Percentiles rank a stretch among this genome's conserved stretches.
Evolutionary conservation across 441 rosid species (phyloP).

Genomic region (Geranium incanum): DNA sequence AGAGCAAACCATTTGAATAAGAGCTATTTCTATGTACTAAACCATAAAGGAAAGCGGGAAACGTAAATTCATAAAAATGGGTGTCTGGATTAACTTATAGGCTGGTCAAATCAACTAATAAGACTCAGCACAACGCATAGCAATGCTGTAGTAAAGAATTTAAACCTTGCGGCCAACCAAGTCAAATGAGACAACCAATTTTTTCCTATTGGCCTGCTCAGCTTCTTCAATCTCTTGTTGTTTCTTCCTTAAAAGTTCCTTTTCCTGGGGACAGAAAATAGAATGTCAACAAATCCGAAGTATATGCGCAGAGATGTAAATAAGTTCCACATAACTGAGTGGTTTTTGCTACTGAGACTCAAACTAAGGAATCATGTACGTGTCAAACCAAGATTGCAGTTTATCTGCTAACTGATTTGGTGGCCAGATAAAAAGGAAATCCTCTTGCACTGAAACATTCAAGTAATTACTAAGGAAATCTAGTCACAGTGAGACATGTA

Average conservation of each 20-base stretch:
- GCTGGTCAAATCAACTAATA: not conserved
- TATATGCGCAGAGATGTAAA: conserved; percentile 12
- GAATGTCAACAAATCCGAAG: conserved; percentile 8
- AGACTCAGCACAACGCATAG: not conserved
- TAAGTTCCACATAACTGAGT: not conserved
- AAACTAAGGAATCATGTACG: not conserved
- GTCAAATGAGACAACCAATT: conserved; percentile 84
- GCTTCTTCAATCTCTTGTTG: conserved; percentile 74
- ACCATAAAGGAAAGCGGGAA: too few relatives aligned
- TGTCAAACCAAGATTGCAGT: not conserved
- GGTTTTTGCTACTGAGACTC: not conserved
- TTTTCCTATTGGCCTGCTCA: conserved; percentile 56
- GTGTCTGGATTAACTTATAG: not conserved
- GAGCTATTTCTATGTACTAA: not conserved
- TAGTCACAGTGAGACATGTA: not conserved
- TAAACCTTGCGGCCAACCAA: conserved; percentile 90
- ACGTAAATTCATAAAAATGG: not conserved
- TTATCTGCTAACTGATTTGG: not conserved
- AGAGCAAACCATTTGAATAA: not conserved
- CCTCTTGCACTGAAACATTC: not conserved
- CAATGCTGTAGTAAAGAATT: conserved; percentile 3
- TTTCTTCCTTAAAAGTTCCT: conserved; percentile 73
- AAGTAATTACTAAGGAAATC: not conserved
- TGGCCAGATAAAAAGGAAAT: not conserved
- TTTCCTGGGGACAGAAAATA: conserved; percentile 43